Base-by-base conservation (phyloP, 129 eudicot genomes). In the Saposhnikovia divaricata region DNA sequence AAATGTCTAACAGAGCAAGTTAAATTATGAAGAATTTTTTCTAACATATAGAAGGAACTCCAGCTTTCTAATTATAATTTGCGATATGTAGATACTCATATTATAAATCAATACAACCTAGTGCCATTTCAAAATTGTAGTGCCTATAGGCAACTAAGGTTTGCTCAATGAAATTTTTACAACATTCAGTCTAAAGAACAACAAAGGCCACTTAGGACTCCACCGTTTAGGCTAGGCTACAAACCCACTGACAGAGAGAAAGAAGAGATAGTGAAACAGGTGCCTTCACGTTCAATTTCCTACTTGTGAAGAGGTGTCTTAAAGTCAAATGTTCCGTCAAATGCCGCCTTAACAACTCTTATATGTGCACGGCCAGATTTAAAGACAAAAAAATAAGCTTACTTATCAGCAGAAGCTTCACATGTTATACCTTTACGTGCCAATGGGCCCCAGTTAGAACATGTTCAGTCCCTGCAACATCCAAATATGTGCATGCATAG, bases 401-500 rank as follows among this genome's bases (percentile, higher is more conserved):
- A 86, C 97, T 81, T 81, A 91, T 79, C 77, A 80, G 77, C 81
- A 81, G 78, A 89, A 87, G 93, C 91, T 83, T 81, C 79, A 74
- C 85, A 81, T 34, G 84, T 77, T 70, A 59, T 79, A 82, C 79
- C 16, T n/a, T 73, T 73, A 42, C 8, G 87, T 90, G 82, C 81
- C 91, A 87, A 83, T 84, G 84, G 88, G 81, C 76, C 90, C 84
- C 83, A 84, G 78, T 77, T 46, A n/a, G 61, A 63, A 74, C 44
- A 72, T 86, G 57, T 68, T 89, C 86, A 84, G 57, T 39, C 82
- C 97, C 95, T 92, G 97, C 97, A 92, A 87, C 86, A 92, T 80
- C 82, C 91, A 88, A 86, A 89, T 88, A 80, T 89, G 83, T 85
- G 53, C 47, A 82, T 83, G 90, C 85, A 87, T 83, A 80, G 87